Evolutionary conservation across 129 eudicot genomes (phyloP).

Genomic region (Gnaphalium uliginosum): DNA sequence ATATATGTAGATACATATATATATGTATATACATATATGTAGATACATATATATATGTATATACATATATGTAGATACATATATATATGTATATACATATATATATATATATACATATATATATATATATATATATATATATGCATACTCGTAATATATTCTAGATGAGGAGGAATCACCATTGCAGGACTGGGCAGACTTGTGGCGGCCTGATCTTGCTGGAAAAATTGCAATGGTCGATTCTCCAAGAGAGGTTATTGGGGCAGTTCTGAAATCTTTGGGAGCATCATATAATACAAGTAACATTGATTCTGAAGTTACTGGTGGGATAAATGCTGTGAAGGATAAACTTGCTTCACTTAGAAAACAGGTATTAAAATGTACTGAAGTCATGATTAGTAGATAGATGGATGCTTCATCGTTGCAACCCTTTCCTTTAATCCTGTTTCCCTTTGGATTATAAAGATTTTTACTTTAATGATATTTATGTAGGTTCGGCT

Average conservation of each 20-base stretch:
- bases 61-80: too few species aligned
- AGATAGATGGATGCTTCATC: background rate
- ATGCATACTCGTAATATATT: background rate
- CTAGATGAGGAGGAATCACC: background rate
- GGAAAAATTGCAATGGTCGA: constrained; percentile 92
- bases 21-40: too few species aligned
- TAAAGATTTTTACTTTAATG: background rate
- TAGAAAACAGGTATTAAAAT: constrained; percentile 59
- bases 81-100: too few species aligned
- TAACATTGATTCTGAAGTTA: constrained; percentile 61
- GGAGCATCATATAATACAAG: constrained; percentile 90
- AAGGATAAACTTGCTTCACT: constrained; percentile 59
- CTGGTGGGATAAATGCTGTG: constrained; percentile 80
- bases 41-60: too few species aligned
- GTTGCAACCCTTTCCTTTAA: background rate
- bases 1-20: too few species aligned
- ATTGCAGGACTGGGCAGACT: constrained; percentile 94
- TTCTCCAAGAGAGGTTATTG: constrained; percentile 90
- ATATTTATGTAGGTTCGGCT: constrained; percentile 64
- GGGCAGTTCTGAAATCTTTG: constrained; percentile 81
- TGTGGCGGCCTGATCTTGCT: constrained; percentile 93
- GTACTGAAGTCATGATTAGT: constrained; percentile 9
- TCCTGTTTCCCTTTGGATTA: background rate
- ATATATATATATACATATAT: too few species aligned
- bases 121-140: too few species aligned